These are phyloP conservation scores for Westerdykella aurantiaca DNA, from an alignment of 2,329 filamentous ascomycete genomes.

Conservation along the genomic window DNA sequence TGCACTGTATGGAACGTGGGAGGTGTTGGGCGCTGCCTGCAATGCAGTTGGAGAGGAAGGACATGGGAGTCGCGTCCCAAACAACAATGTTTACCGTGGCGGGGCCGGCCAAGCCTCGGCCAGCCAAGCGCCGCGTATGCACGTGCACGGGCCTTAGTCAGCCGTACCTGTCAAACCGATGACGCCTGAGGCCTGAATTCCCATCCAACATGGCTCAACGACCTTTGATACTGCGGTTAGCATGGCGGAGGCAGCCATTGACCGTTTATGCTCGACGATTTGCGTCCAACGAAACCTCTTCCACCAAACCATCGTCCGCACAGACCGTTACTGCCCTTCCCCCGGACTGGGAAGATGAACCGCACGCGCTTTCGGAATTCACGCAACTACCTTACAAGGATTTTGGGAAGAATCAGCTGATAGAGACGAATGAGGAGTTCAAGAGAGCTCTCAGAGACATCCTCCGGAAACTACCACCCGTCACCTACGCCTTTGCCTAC, in stretches of 20 bases:
- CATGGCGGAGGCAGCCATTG: conserved; percentile 22
- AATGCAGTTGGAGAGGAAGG: not conserved
- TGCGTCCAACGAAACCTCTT: conserved; percentile 15
- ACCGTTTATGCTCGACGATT: conserved; percentile 18
- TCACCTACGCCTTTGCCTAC: conserved; percentile 95
- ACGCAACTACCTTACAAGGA: conserved; percentile 69
- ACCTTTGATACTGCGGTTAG: conserved; percentile 24
- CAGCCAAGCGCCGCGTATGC: not conserved
- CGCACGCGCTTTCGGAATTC: conserved; percentile 67
- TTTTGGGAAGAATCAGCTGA: conserved; percentile 94
- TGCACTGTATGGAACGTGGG: not conserved
- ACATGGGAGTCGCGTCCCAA: not conserved
- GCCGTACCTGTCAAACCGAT: not conserved
- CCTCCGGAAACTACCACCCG: conserved; percentile 89
- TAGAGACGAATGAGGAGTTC: conserved; percentile 87
- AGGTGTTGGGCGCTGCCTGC: conserved; percentile 7
- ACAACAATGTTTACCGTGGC: conserved; percentile 10
- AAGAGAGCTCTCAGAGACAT: conserved; percentile 84
- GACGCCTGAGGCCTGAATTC: not conserved
- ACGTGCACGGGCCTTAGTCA: not conserved
- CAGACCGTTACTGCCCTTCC: conserved; percentile 32
- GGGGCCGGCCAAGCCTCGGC: conserved; percentile 2
- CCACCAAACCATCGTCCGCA: not conserved
- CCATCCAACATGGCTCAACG: conserved; percentile 30
- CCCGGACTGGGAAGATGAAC: conserved; percentile 67